Base-by-base conservation (phyloP, 805 yeast species). In the Nakazawaea wyomingensis region DNA sequence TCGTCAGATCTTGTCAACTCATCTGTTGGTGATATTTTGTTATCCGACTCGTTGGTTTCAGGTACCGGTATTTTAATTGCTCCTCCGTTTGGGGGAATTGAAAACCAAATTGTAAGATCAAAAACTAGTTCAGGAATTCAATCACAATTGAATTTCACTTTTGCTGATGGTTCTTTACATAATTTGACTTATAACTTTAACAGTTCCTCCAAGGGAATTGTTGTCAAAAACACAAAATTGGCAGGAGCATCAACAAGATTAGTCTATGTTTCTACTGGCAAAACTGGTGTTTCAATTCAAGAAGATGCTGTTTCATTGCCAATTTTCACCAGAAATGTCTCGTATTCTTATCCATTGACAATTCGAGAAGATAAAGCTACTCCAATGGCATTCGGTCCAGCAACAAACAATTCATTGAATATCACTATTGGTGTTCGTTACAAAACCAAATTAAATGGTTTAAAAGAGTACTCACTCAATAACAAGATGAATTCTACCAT, bases 141-240 rank as follows among this genome's bases (percentile, higher is more conserved):
- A 20, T 49, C 62, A 16, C 42, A 47, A 26, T 53, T 56, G 45
- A 56, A 56, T 49, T 56, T 59, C 51, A 54, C 59, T 20, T 52
- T 57, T 39, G 38, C 39, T 22, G 59, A 60, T 42, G 52, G 51
- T 33, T 35, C 57, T 13, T 48, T 52, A 16, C 38, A 49, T 20
- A 48, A 38, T 40, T 55, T 52, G 41, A 50, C 53, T 37, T 43
- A 54, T 31, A 47, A 37, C 19, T 43, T 41, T 27, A 49, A 49
- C 40, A 18, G 51, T 21, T 53, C 55, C n/a, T 34, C 52, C 11
- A 39, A 45, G 3, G 36, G 46, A 6, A 34, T 48, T 34, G 40
- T 54, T 11, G 34, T 51, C 33, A 41, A 43, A 27, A 51, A 50
- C 37, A 47, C 50, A 30, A 48, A 20, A 20, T 14, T 39, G 35